A percentile compares a stretch with the other conserved stretches of the same genome.
Evolutionary conservation across 352 stramenopile species (phyloP).

Genomic region (Pythium guiyangense): DNA sequence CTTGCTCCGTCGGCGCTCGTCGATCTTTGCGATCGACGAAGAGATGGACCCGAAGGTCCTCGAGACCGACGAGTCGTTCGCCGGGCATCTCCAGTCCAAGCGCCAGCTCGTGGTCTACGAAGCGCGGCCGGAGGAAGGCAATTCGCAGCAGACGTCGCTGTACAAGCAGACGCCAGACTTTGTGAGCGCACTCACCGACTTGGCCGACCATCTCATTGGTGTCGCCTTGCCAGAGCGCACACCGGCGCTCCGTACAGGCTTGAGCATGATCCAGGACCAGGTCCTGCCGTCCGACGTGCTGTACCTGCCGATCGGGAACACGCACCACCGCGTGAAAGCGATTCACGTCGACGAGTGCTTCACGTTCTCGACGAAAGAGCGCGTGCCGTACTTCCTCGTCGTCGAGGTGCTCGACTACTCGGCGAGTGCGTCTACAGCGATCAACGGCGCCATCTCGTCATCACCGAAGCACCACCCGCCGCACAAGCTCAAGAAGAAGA

Average conservation of each 20-base stretch:
- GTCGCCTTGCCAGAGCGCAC: slow-evolving; percentile 43
- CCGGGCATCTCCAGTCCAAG: slow-evolving; percentile 43
- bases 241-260: slow-evolving; percentile 34
- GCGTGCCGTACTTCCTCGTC: slow-evolving; percentile 81
- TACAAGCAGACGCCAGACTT: slow-evolving; percentile 73
- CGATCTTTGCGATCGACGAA: slow-evolving; percentile 55
- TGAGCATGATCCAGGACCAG: slow-evolving; percentile 41
- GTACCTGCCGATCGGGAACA: slow-evolving; percentile 76
- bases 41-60: slow-evolving; percentile 26
- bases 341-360: slow-evolving; percentile 77
- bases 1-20: slow-evolving; percentile 45
- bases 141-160: slow-evolving; percentile 50
- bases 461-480: slow-evolving; percentile 9
- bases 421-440: slow-evolving; percentile 9
- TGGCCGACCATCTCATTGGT: slow-evolving; percentile 61
- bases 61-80: slow-evolving; percentile 53
- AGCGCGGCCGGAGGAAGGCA: slow-evolving; percentile 54
- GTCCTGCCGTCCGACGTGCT: slow-evolving; percentile 71
- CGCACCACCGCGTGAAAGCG: slow-evolving; percentile 66
- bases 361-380: slow-evolving; percentile 79
- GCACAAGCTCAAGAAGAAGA: slow-evolving; percentile 12
- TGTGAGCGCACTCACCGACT: slow-evolving; percentile 55
- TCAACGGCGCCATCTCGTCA: not conserved
- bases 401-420: slow-evolving; percentile 81
- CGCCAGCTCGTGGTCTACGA: slow-evolving; percentile 50